Percentiles rank a stretch among this genome's conserved stretches.
phyloP scores from a whole-genome alignment of 495 filamentous ascomycete species.

The Xylaria intraflava region DNA sequence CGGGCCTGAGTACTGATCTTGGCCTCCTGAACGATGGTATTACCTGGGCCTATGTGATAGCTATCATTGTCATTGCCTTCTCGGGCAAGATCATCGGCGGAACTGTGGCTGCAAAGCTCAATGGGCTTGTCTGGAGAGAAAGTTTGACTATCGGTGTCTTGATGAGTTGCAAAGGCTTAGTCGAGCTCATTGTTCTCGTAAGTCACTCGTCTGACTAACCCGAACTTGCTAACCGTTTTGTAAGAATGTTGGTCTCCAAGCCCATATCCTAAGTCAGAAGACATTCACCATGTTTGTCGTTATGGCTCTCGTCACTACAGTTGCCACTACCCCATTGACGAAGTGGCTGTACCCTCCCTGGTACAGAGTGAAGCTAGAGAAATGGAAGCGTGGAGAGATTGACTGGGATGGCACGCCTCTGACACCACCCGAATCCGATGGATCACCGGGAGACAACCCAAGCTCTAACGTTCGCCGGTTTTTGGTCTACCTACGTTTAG shows the following conservation, averaged over 20 bases:
- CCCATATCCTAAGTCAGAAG: slow-evolving; percentile 73
- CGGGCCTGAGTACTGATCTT: slow-evolving; percentile 82
- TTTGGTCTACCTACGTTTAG: slow-evolving; percentile 66
- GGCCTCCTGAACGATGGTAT: slow-evolving; percentile 76
- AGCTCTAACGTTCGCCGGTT: slow-evolving; percentile 42
- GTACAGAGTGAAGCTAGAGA: slow-evolving; percentile 86
- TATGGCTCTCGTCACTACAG: slow-evolving; percentile 90
- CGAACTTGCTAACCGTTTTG: slow-evolving; percentile 17
- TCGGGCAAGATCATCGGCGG: slow-evolving; percentile 80
- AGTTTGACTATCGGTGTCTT: slow-evolving; percentile 84
- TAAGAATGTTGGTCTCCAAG: slow-evolving; percentile 91
- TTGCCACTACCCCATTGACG: slow-evolving; percentile 81
- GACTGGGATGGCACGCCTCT: slow-evolving; percentile 78
- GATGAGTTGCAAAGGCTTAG: slow-evolving; percentile 97
- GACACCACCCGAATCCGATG: slow-evolving; percentile 30
- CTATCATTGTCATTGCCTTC: slow-evolving; percentile 77
- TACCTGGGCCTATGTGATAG: slow-evolving; percentile 90
- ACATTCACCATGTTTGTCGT: slow-evolving; percentile 99
- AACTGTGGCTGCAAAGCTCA: slow-evolving; percentile 67
- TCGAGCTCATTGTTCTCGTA: slow-evolving; percentile 92
- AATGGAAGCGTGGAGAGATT: slow-evolving; percentile 88
- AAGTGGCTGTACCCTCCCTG: slow-evolving; percentile 71
- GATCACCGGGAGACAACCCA: slow-evolving; percentile 39
- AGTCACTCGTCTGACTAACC: slow-evolving; percentile 22
- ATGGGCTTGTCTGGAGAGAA: slow-evolving; percentile 86